Evolutionary conservation across 2,329 filamentous ascomycete genomes (phyloP).

Genomic region (Rugonectria rugulosa): DNA sequence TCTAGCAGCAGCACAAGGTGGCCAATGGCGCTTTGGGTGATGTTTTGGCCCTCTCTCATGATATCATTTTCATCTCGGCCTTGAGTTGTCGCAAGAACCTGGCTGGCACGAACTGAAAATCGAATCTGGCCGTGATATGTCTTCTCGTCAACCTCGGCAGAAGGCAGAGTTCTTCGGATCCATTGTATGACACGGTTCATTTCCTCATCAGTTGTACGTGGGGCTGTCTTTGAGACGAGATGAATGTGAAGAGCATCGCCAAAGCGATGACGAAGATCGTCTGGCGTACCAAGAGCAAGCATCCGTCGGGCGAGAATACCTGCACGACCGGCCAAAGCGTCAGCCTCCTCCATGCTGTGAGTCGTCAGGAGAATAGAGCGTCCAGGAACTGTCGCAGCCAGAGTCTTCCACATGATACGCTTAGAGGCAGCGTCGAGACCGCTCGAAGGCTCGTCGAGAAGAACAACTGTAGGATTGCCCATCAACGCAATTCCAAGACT

Average conservation of each 20-base stretch:
- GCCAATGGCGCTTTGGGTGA: conserved; percentile 65
- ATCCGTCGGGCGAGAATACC: conserved; percentile 88
- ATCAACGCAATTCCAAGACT: conserved; percentile 89
- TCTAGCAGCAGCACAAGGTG: conserved; percentile 77
- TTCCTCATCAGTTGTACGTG: conserved; percentile 73
- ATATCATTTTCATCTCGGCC: conserved; percentile 34
- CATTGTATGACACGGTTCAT: conserved; percentile 72
- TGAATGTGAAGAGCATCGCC: conserved; percentile 85
- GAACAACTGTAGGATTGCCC: conserved; percentile 85
- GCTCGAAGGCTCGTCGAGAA: conserved; percentile 88
- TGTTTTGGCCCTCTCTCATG: conserved; percentile 30
- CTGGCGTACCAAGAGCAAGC: conserved; percentile 82
- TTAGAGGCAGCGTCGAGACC: conserved; percentile 93
- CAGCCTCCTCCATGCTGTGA: conserved; percentile 95
- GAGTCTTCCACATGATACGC: conserved; percentile 89
- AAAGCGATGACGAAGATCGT: conserved; percentile 75
- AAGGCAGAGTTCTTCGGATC: conserved; percentile 67
- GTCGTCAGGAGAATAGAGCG: conserved; percentile 89
- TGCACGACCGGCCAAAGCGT: conserved; percentile 82
- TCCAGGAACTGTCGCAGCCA: conserved; percentile 75
- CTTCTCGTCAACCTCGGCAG: conserved; percentile 73
- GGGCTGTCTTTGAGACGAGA: conserved; percentile 77
- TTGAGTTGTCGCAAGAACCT: conserved; percentile 42
- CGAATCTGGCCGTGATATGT: conserved; percentile 86
- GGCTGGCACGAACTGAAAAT: conserved; percentile 74